Conservation (phyloP, 352 stramenopile species). For the Phytophthora macrochlamydospora region DNA sequence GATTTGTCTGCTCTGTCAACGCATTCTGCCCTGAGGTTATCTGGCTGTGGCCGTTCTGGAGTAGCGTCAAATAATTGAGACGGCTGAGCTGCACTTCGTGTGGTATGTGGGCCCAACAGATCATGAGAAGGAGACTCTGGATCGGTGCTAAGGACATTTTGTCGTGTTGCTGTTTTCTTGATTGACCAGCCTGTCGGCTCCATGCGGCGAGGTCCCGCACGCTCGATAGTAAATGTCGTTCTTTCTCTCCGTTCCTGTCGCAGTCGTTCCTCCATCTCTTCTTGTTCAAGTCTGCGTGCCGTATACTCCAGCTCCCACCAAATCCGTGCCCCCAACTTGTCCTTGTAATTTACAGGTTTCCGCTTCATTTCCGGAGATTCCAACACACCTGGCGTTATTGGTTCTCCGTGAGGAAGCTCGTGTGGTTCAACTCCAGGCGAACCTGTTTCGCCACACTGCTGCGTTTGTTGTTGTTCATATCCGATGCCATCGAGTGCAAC, state of each 20-base stretch:
- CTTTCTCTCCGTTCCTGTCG: constrained; percentile 5
- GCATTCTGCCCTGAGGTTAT: too few relatives aligned
- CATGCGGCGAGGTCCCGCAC: too few relatives aligned
- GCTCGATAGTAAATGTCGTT: not conserved
- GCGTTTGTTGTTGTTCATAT: too few relatives aligned
- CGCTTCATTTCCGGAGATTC: not conserved
- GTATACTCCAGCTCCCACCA: constrained; percentile 79
- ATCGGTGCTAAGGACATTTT: not conserved
- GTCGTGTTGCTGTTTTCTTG: not conserved
- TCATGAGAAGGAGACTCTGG: too few relatives aligned
- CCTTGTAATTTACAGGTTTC: constrained; percentile 24
- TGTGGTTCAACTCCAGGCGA: not conserved
- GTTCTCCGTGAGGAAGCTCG: not conserved
- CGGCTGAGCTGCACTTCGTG: too few relatives aligned
- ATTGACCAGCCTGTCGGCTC: constrained; percentile 9
- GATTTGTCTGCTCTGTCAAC: too few relatives aligned
- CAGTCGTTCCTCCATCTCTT: constrained; percentile 21
- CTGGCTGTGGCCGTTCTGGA: too few relatives aligned
- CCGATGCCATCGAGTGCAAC: too few relatives aligned
- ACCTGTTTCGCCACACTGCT: too few relatives aligned
- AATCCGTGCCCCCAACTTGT: constrained; percentile 60
- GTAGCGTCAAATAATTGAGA: too few relatives aligned
- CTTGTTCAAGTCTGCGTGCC: constrained; percentile 33
- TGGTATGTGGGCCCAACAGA: too few relatives aligned
- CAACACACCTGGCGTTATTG: not conserved